These are phyloP conservation scores for Thalassiosira exigua DNA, from an alignment of 352 stramenopile species.

Conservation along the genomic window DNA sequence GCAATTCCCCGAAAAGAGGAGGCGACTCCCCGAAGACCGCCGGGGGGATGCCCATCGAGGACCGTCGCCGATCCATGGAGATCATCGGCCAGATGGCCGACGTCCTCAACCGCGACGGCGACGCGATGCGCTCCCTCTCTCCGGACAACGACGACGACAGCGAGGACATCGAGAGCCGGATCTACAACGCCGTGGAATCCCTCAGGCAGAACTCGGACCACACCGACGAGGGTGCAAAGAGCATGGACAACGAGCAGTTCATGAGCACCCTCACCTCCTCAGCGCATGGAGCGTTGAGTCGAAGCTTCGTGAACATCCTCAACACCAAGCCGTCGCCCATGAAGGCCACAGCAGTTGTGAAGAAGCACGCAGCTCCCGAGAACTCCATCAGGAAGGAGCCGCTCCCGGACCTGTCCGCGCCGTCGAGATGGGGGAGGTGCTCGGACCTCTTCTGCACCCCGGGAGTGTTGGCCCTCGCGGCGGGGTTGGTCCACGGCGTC, in stretches of 20 bases:
- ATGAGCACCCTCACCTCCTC: not conserved
- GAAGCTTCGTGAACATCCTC: not conserved
- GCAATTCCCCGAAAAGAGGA: too few species aligned
- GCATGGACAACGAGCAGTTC: constrained; percentile 5
- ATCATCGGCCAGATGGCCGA: constrained; percentile 12
- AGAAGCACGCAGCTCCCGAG: not conserved
- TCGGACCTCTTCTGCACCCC: too few species aligned
- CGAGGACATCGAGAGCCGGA: not conserved
- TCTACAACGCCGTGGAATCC: constrained; percentile 6
- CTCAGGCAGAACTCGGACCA: not conserved
- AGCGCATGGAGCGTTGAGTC: not conserved
- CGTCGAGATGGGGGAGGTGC: too few species aligned
- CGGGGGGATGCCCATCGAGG: too few species aligned
- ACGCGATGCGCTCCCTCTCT: not conserved
- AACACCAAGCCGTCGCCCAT: not conserved
- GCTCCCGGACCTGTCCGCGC: too few species aligned
- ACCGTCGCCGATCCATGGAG: not conserved
- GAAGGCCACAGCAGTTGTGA: not conserved
- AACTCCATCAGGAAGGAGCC: too few species aligned
- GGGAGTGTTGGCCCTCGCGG: constrained; percentile 82
- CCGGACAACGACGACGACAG: constrained; percentile 4
- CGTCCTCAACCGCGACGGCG: not conserved
- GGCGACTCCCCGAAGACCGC: too few species aligned
- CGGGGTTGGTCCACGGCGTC: constrained; percentile 91
- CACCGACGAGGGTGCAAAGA: not conserved